A percentile compares a stretch with the other conserved stretches of the same genome.
Conservation (phyloP, 257 asterid genomes). For the Cordia subcordata region DNA sequence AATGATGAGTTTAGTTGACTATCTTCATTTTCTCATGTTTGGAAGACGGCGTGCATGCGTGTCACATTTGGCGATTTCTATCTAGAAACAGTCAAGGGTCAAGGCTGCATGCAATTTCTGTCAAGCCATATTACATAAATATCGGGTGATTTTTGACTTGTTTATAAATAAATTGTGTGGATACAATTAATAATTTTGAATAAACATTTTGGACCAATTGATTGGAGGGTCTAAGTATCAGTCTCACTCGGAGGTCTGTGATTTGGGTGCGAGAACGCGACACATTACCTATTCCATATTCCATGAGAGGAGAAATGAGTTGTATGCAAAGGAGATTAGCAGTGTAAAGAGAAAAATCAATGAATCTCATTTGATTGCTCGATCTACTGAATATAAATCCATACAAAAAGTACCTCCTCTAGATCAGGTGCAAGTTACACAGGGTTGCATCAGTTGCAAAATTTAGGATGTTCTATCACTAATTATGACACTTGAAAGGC, state of each 20-base stretch:
- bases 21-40: conserved; percentile 1
- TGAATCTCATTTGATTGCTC: conserved; percentile 3
- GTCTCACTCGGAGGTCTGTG: no score
- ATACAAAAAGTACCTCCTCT: background rate
- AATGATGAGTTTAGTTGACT: conserved; percentile 20
- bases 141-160: no score
- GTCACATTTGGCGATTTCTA: conserved; percentile 1
- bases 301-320: background rate
- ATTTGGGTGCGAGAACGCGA: no score
- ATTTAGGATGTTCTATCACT: no score
- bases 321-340: background rate
- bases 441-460: conserved; percentile 16
- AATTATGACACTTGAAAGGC: no score
- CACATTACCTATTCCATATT: no score
- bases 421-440: conserved; percentile 13
- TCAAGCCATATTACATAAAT: no score
- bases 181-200: no score
- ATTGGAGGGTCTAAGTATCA: no score
- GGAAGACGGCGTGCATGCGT: conserved; percentile 4
- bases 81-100: background rate
- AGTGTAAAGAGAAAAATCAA: conserved; percentile 3
- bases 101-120: no score
- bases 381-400: conserved; percentile 4
- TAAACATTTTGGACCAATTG: no score
- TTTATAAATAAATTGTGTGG: no score